These are phyloP conservation scores for Phaffia australis DNA, from an alignment of 768 basidiomycete species.

Conservation along the genomic window DNA sequence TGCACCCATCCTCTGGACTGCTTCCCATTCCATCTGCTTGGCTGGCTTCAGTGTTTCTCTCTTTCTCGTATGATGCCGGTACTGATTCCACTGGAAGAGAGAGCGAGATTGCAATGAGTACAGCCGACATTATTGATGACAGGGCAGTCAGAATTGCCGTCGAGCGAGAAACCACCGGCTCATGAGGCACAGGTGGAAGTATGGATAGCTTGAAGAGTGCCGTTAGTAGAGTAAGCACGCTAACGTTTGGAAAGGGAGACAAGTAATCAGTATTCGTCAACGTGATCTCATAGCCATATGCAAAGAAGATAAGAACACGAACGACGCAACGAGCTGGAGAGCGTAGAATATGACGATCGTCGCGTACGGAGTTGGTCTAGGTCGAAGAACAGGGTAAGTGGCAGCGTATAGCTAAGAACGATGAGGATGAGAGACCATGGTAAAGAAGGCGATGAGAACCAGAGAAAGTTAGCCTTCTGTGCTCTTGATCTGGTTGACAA, in stretches of 20 bases:
- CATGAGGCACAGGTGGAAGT: constrained; percentile 15
- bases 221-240: constrained; percentile 6
- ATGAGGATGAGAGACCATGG: background rate
- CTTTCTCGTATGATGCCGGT: constrained; percentile 10
- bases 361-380: constrained; percentile 5
- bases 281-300: background rate
- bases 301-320: background rate
- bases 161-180: background rate
- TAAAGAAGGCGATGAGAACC: constrained; percentile 3
- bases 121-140: background rate
- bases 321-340: constrained; percentile 4
- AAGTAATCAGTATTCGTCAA: background rate
- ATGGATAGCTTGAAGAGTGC: constrained; percentile 17
- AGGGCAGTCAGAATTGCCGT: background rate
- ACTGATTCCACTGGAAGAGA: constrained; percentile 11
- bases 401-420: constrained; percentile 1
- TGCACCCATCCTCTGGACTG: constrained; percentile 14
- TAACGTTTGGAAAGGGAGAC: background rate
- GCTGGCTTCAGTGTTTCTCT: background rate
- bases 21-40: constrained; percentile 10
- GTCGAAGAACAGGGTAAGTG: background rate
- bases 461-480: background rate
- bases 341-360: constrained; percentile 10
- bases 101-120: constrained; percentile 5
- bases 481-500: background rate